phyloP scores from a whole-genome alignment of 2,329 filamentous ascomycete species.

The Emmonsia crescens region DNA sequence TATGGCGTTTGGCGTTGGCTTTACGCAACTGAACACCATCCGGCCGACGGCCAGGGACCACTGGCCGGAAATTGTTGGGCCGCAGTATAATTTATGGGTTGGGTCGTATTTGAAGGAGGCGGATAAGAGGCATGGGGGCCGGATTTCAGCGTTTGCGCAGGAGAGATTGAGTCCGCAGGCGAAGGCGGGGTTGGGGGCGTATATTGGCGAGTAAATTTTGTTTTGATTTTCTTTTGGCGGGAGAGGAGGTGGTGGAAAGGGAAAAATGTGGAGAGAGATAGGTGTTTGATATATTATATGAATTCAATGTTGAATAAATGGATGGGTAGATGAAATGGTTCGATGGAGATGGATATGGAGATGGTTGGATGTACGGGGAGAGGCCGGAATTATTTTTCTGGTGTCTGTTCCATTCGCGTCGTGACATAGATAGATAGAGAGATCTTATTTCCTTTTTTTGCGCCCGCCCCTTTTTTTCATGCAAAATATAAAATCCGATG shows the following conservation, averaged over 20 bases:
- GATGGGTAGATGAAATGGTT: neutral
- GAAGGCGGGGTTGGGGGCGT: constrained; percentile 37
- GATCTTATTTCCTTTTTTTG: neutral
- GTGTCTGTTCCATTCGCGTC: neutral
- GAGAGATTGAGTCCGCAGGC: constrained; percentile 57
- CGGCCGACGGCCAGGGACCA: constrained; percentile 63
- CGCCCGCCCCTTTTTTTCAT: neutral
- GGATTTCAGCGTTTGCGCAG: constrained; percentile 59
- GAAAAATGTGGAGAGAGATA: neutral
- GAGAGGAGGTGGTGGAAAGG: neutral
- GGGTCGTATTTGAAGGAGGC: constrained; percentile 65
- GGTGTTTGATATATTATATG: neutral
- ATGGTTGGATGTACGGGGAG: neutral
- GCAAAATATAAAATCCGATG: neutral
- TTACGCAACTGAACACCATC: constrained; percentile 87
- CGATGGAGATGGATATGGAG: neutral
- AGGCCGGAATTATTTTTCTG: neutral
- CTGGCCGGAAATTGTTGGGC: constrained; percentile 73
- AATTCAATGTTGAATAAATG: neutral
- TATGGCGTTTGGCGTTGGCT: constrained; percentile 86
- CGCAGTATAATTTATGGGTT: constrained; percentile 76
- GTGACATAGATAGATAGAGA: too few relatives aligned
- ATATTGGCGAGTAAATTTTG: constrained; percentile 27
- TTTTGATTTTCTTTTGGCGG: neutral
- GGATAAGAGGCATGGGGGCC: constrained; percentile 60